Evolutionary conservation across 2,329 filamentous ascomycete genomes (phyloP).

Genomic region (Coniochaeta hoffmannii): DNA sequence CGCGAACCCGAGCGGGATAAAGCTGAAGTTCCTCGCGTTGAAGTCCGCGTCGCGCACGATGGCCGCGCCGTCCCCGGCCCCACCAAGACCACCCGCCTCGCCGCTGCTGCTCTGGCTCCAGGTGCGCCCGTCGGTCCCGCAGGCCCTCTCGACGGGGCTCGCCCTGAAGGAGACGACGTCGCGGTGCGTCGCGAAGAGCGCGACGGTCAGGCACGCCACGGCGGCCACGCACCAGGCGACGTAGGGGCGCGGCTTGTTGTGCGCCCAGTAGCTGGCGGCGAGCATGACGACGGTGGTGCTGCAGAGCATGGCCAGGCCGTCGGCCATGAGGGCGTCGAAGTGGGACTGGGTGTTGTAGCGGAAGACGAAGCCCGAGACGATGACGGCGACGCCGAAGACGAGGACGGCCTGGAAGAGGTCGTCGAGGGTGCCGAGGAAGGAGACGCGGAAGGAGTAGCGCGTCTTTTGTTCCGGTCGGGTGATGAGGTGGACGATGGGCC

Average conservation of each 20-base stretch:
- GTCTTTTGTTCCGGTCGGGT: constrained; percentile 4
- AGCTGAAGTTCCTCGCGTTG: constrained; percentile 8
- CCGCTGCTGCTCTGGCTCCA: constrained; percentile 1
- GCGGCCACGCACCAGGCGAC: constrained; percentile 4
- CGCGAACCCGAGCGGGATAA: constrained; percentile 8
- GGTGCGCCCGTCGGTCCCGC: constrained; percentile 6
- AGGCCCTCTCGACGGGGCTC: constrained; percentile 7
- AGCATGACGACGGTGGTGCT: constrained; percentile 11
- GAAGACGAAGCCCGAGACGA: constrained; percentile 11
- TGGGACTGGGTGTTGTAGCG: constrained; percentile 10
- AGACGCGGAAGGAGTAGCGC: constrained; percentile 9
- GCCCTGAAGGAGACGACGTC: constrained; percentile 7
- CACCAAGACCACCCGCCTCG: no score
- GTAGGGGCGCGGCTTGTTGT: constrained; percentile 8
- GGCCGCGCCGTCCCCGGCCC: neutral
- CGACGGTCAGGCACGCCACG: constrained; percentile 6
- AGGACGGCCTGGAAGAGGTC: constrained; percentile 10
- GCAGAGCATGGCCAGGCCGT: constrained; percentile 10
- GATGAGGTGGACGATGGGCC: constrained; percentile 5
- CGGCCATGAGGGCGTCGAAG: constrained; percentile 14
- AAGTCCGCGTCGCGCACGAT: constrained; percentile 1
- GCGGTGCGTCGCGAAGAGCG: constrained; percentile 9
- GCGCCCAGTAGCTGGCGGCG: constrained; percentile 11
- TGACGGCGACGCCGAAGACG: constrained; percentile 10
- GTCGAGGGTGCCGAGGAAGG: constrained; percentile 8